A percentile compares a stretch with the other conserved stretches of the same genome.
These are phyloP conservation scores for Prunus mongolica DNA, from an alignment of 306 rosid genomes.

Conservation along the genomic window DNA sequence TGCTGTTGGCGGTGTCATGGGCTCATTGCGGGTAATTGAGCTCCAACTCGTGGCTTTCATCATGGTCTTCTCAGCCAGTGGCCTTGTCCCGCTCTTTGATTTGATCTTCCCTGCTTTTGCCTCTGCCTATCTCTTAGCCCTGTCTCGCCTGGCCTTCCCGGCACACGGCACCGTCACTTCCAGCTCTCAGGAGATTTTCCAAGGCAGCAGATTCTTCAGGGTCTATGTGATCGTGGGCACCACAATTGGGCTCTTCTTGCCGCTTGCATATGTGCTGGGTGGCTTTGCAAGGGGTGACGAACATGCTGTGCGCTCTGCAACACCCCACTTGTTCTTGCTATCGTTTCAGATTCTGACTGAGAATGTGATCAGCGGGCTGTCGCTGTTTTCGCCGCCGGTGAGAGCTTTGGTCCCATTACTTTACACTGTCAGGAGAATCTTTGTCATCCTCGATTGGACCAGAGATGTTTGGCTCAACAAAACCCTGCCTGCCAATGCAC, in stretches of 20 bases:
- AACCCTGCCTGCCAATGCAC: slow-evolving; percentile 60
- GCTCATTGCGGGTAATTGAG: slow-evolving; percentile 70
- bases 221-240: slow-evolving; percentile 64
- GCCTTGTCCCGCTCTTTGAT: slow-evolving; percentile 71
- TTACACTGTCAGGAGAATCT: slow-evolving; percentile 65
- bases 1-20: slow-evolving; percentile 51
- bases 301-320: slow-evolving; percentile 72
- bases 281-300: slow-evolving; percentile 89
- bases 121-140: slow-evolving; percentile 56
- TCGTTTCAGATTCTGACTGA: slow-evolving; percentile 78
- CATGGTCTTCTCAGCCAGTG: slow-evolving; percentile 81
- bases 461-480: slow-evolving; percentile 68
- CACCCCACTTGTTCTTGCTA: slow-evolving; percentile 71
- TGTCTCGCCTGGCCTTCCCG: slow-evolving; percentile 65
- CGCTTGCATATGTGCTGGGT: slow-evolving; percentile 75
- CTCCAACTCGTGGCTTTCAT: slow-evolving; percentile 86
- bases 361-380: slow-evolving; percentile 62
- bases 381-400: slow-evolving; percentile 75
- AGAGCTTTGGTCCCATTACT: slow-evolving; percentile 76
- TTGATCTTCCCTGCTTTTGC: slow-evolving; percentile 60
- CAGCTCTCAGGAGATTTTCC: slow-evolving; percentile 39
- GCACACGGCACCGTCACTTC: slow-evolving; percentile 14
- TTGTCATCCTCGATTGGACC: slow-evolving; percentile 71
- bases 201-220: slow-evolving; percentile 50
- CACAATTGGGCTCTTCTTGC: slow-evolving; percentile 65